Conservation (phyloP, 768 basidiomycete genomes). For the Amanita molliuscula region DNA sequence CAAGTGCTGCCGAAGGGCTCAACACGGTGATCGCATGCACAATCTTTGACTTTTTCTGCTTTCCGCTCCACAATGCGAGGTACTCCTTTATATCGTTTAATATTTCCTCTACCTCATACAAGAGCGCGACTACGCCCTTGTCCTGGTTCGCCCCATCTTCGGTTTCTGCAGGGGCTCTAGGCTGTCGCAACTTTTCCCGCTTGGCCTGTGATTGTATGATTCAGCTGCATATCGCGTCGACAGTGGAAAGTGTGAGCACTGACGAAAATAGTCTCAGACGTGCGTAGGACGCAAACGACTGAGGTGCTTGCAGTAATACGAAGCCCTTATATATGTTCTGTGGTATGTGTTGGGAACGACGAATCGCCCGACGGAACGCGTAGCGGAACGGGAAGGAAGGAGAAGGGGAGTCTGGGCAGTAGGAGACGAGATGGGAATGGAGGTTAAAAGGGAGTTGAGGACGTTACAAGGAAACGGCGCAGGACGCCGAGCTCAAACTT, state of each 20-base stretch:
- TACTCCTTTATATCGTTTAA: slow-evolving; percentile 13
- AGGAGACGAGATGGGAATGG: too few species aligned
- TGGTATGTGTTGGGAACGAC: too few species aligned
- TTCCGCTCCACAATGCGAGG: slow-evolving; percentile 9
- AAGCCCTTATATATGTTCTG: too few species aligned
- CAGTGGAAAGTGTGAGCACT: background rate
- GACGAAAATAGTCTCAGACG: too few species aligned
- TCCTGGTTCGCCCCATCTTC: background rate
- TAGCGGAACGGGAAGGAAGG: too few species aligned
- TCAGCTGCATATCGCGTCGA: background rate
- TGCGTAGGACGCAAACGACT: too few species aligned
- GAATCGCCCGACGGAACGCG: too few species aligned
- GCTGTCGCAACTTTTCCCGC: background rate
- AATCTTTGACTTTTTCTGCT: slow-evolving; percentile 7
- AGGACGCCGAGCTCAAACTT: too few species aligned
- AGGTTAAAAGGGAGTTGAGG: too few species aligned
- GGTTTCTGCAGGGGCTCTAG: background rate
- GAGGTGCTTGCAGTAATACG: too few species aligned
- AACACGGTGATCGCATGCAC: slow-evolving; percentile 11
- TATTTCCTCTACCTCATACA: slow-evolving; percentile 13
- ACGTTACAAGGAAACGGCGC: too few species aligned
- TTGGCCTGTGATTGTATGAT: background rate
- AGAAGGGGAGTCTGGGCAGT: too few species aligned
- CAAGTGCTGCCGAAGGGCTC: slow-evolving; percentile 11
- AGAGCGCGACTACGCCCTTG: background rate